A percentile compares a stretch with the other conserved stretches of the same genome.
These are phyloP conservation scores for Yarrowia sp. DNA, from an alignment of 805 yeast genomes.

Conservation along the genomic window DNA sequence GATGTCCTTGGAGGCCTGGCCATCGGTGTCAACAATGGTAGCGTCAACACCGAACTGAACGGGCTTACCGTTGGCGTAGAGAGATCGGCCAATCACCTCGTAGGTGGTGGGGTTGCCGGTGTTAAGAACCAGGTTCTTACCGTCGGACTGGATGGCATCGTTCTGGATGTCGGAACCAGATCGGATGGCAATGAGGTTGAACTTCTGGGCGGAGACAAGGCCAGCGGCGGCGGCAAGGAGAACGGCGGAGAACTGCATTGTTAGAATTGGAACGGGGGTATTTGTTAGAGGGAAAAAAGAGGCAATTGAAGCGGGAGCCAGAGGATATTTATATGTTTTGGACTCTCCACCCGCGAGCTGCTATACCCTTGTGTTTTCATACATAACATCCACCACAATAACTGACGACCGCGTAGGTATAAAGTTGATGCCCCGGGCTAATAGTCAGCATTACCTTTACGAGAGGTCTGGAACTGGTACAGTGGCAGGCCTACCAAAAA, in stretches of 20 bases:
- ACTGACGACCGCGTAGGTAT: background rate
- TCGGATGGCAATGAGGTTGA: slow-evolving; percentile 30
- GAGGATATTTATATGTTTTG: background rate
- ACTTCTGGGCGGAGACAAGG: slow-evolving; percentile 34
- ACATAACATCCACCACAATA: too few species aligned
- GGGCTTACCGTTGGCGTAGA: slow-evolving; percentile 29
- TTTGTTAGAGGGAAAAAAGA: background rate
- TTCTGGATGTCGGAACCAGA: slow-evolving; percentile 36
- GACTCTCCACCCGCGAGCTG: too few species aligned
- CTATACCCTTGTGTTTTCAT: too few species aligned
- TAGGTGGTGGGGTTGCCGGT: slow-evolving; percentile 3
- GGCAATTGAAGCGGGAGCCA: background rate
- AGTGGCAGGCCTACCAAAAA: too few species aligned
- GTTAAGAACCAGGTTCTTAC: slow-evolving; percentile 10
- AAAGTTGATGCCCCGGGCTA: background rate
- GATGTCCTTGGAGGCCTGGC: slow-evolving; percentile 9
- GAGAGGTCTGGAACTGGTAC: background rate
- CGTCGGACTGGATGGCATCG: slow-evolving; percentile 13
- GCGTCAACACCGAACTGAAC: slow-evolving; percentile 14
- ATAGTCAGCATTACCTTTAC: background rate
- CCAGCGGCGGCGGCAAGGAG: slow-evolving; percentile 24
- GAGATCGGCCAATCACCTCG: slow-evolving; percentile 12
- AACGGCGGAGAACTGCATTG: slow-evolving; percentile 25
- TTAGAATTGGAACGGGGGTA: background rate
- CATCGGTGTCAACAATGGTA: slow-evolving; percentile 8